These are phyloP conservation scores for Tylopilus cervinicoccineus DNA, from an alignment of 768 basidiomycete species.

Conservation along the genomic window DNA sequence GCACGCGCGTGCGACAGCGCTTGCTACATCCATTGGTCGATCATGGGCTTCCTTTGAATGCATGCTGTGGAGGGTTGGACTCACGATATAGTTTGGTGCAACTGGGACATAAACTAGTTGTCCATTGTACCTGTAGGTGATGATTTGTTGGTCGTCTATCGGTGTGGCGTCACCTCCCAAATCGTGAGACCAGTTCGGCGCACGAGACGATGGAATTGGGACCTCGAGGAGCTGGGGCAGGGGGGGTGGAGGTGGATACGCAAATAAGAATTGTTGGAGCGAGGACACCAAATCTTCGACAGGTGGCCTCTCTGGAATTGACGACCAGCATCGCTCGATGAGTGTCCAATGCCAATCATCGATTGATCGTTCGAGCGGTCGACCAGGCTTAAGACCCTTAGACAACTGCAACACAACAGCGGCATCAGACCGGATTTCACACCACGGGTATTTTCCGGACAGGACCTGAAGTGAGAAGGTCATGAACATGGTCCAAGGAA, in stretches of 20 bases:
- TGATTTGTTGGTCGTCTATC: no score
- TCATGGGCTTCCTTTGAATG: no score
- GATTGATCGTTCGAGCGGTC: constrained; percentile 1
- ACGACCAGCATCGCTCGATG: constrained; percentile 5
- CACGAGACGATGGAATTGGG: no score
- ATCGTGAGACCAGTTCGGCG: no score
- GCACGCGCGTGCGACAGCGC: no score
- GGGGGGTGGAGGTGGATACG: neutral
- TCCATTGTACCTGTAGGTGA: no score
- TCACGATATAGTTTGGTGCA: no score
- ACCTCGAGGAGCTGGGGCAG: no score
- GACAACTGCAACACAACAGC: neutral
- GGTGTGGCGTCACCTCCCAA: no score
- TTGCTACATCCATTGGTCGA: no score
- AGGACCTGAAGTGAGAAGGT: neutral
- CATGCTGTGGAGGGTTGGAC: no score
- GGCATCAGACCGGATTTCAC: neutral
- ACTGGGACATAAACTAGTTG: no score
- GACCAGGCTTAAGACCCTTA: neutral
- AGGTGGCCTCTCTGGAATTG: neutral
- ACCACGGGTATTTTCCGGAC: neutral
- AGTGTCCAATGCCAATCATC: constrained; percentile 3
- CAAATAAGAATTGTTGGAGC: neutral
- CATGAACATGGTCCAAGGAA: neutral
- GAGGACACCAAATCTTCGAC: neutral